Evolutionary conservation across 2,329 filamentous ascomycete genomes (phyloP).

Genomic region (Paecilomyces variotii): DNA sequence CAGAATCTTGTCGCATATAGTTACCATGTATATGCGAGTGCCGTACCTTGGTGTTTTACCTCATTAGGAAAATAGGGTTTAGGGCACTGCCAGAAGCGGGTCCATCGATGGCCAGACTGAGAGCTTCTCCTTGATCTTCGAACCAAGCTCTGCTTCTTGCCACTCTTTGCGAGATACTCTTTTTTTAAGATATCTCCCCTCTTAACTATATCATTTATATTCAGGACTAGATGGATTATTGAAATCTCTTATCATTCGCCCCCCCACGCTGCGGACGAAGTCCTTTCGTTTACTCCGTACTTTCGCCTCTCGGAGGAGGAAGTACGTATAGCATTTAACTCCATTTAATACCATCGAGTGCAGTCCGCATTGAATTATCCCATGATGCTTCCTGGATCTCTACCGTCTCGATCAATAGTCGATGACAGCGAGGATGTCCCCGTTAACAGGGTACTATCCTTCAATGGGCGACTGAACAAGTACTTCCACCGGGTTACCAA

Average conservation of each 20-base stretch:
- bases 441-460: slow-evolving; percentile 26
- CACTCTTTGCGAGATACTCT: background rate
- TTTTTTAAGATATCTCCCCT: background rate
- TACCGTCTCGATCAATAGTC: background rate
- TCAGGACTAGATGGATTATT: background rate
- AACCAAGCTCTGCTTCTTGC: background rate
- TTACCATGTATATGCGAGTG: too few relatives aligned
- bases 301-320: too few relatives aligned
- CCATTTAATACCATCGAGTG: background rate
- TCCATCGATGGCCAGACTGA: background rate
- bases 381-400: background rate
- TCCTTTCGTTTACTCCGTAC: too few relatives aligned
- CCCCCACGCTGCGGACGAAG: too few relatives aligned
- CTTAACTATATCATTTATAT: background rate
- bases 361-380: background rate
- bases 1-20: too few relatives aligned
- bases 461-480: slow-evolving; percentile 27
- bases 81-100: background rate
- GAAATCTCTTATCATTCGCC: background rate
- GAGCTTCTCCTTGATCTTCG: background rate
- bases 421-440: slow-evolving; percentile 18
- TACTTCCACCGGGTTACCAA: slow-evolving; percentile 20
- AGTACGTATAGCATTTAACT: too few relatives aligned
- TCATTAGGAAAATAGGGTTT: background rate
- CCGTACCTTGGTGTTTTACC: too few relatives aligned